Conservation (phyloP, 1,284 basidiomycete species). For the Marasmius sp. region DNA sequence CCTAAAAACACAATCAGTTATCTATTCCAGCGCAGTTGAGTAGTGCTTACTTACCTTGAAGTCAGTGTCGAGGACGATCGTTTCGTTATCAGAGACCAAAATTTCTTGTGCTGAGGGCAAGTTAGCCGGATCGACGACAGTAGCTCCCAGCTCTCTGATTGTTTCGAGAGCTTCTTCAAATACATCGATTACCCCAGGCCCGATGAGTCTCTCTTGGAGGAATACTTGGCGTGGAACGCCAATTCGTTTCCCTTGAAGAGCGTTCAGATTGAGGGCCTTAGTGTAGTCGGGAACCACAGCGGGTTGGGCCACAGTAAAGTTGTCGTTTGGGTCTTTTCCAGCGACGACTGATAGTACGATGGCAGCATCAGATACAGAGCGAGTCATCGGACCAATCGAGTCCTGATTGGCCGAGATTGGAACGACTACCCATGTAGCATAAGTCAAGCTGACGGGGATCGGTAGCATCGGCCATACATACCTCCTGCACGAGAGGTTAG, state of each 20-base stretch:
- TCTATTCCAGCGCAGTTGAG: not conserved
- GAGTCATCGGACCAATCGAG: conserved; percentile 61
- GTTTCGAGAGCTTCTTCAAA: conserved; percentile 51
- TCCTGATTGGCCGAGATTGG: conserved; percentile 66
- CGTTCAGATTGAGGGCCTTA: conserved; percentile 46
- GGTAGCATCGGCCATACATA: conserved; percentile 19
- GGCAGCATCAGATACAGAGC: conserved; percentile 60
- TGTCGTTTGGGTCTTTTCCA: conserved; percentile 58
- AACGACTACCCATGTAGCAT: conserved; percentile 38
- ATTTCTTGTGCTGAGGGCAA: conserved; percentile 58
- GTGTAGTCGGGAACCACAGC: conserved; percentile 52
- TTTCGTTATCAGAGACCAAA: conserved; percentile 49
- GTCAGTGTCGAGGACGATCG: conserved; percentile 50
- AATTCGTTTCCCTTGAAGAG: conserved; percentile 55
- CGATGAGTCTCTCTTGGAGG: conserved; percentile 41
- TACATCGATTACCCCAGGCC: conserved; percentile 41
- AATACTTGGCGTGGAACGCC: conserved; percentile 58
- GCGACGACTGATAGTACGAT: conserved; percentile 60
- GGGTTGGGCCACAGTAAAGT: conserved; percentile 61
- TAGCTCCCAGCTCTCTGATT: conserved; percentile 53
- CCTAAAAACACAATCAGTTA: conserved; percentile 27
- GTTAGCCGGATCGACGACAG: conserved; percentile 62
- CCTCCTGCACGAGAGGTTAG: conserved; percentile 64
- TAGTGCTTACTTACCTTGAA: conserved; percentile 46
- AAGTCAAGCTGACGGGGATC: not conserved